Evolutionary conservation across 2,329 filamentous ascomycete genomes (phyloP).

Genomic region (Penicillium sp.): DNA sequence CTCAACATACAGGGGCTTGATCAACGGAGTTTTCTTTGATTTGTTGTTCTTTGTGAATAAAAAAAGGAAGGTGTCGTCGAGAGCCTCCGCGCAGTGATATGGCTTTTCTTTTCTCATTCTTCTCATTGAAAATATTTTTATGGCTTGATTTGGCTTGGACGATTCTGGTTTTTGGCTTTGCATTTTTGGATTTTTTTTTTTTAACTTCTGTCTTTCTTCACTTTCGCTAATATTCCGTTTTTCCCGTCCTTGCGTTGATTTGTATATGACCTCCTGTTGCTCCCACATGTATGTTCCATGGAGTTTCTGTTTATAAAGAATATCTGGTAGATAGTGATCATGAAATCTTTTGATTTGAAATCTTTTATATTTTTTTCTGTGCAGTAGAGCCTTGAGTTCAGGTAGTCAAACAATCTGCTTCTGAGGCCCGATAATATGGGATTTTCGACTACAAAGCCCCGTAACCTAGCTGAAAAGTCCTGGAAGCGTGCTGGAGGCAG

Average conservation of each 20-base stretch:
- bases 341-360: background rate
- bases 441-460: background rate
- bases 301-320: conserved; percentile 15
- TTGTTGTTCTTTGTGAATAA: conserved; percentile 21
- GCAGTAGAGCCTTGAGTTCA: background rate
- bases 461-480: no score
- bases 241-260: conserved; percentile 1
- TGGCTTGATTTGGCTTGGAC: background rate
- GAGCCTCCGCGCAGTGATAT: conserved; percentile 5
- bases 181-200: conserved; percentile 2
- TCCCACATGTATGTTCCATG: conserved; percentile 3
- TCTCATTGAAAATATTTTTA: background rate
- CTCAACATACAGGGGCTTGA: conserved; percentile 7
- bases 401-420: background rate
- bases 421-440: background rate
- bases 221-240: conserved; percentile 13
- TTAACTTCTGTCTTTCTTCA: conserved; percentile 18
- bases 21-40: background rate
- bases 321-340: conserved; percentile 12
- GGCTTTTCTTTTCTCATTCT: background rate
- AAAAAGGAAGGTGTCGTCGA: conserved; percentile 16
- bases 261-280: conserved; percentile 15
- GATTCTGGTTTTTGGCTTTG: conserved; percentile 2
- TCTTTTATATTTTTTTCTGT: background rate
- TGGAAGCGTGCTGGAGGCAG: no score